Evolutionary conservation across 306 rosid genomes (phyloP), one percentile per base, ranked within the genome.

Genomic region (Casuarina equisetifolia): DNA sequence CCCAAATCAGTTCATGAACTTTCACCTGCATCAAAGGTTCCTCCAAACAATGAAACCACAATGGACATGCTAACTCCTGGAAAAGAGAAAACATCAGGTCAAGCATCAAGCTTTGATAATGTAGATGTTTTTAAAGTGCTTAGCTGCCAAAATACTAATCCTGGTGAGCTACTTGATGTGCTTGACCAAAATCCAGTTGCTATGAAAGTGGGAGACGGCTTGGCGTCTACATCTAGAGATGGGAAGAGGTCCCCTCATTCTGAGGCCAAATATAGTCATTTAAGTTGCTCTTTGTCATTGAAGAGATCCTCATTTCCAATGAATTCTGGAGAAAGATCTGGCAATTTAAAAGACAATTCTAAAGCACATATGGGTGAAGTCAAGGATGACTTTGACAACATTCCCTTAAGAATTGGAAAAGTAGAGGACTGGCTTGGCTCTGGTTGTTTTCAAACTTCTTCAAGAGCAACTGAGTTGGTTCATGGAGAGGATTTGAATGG

Each of bases 271-370:
- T 42, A 46, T 36, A 36, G 81, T 75, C 61, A 83, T 76, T 6
- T n/a, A 16, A 83, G 82, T 76, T 71, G 78, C 79, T 78, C 88
- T 40, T 80, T 78, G 84, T 80, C 81, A 35, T 73, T 82, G 55
- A 75, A 55, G 84, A 84, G 80, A 73, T 80, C 85, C 61, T 35
- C 86, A 77, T 83, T 80, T 85, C 82, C 91, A 53, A 74, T 78
- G 64, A 67, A 53, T 70, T 70, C 83, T 8, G 86, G 85, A 3
- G 89, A 87, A 76, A 75, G 76, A 74, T 72, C 83, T 6, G 84
- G 80, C 59, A 75, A 68, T 54, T 85, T 76, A 81, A 57, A 78
- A 69, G 77, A 64, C 73, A 66, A 75, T 49, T 82, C 79, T 75
- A 76, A 69, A 77, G 69, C 73, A 40, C 68, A 83, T 62, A 44